Conservation (phyloP, 441 rosid species). For the Pelargonium australe region DNA sequence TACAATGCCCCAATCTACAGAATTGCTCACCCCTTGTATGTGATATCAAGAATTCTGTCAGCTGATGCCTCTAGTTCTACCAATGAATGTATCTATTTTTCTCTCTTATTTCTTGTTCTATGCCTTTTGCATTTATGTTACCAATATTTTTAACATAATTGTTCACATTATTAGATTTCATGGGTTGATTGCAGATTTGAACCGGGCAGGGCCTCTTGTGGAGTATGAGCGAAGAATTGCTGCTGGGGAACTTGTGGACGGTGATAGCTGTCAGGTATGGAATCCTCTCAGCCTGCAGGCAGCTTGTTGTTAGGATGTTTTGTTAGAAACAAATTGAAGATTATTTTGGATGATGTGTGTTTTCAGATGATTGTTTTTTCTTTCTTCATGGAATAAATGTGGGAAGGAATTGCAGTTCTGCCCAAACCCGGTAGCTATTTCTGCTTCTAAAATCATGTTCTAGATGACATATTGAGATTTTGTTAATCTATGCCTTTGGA, state of each 20-base stretch:
- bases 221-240: slow-evolving; percentile 82
- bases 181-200: slow-evolving; percentile 37
- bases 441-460: background rate
- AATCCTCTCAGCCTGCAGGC: background rate
- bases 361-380: too few relatives aligned
- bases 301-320: background rate
- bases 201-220: slow-evolving; percentile 65
- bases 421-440: slow-evolving; percentile 1
- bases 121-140: background rate
- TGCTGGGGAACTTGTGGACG: slow-evolving; percentile 77
- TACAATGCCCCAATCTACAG: slow-evolving; percentile 19
- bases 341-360: too few relatives aligned
- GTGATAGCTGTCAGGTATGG: slow-evolving; percentile 76
- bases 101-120: slow-evolving; percentile 8
- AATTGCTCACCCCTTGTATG: slow-evolving; percentile 21
- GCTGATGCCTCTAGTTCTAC: slow-evolving; percentile 33
- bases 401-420: background rate
- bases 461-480: too few relatives aligned
- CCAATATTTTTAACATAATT: background rate
- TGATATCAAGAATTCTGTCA: slow-evolving; percentile 40
- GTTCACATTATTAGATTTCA: background rate
- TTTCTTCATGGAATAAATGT: background rate
- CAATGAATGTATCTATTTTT: slow-evolving; percentile 32
- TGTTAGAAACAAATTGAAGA: too few relatives aligned
- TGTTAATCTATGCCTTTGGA: too few relatives aligned